Evolutionary conservation across 139 green algal species (phyloP).

Genomic region (Chlorella sp.): DNA sequence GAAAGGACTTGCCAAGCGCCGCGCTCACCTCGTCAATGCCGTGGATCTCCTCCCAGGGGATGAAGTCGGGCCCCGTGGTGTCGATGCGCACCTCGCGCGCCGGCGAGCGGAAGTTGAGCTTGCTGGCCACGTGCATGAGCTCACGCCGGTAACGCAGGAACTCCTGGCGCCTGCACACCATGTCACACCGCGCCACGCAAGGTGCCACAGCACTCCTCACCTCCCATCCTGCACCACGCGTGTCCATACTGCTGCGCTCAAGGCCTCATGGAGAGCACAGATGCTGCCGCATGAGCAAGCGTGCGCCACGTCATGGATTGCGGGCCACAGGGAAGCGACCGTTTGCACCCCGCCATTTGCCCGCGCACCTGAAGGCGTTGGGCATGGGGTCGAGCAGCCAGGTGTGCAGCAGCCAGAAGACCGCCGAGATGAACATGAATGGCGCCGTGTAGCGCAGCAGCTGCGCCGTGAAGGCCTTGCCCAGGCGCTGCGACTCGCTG

Average conservation of each 20-base stretch:
- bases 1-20: too few species aligned
- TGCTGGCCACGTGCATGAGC: conserved; percentile 46
- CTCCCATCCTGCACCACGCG: too few species aligned
- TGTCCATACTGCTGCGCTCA: too few species aligned
- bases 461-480: conserved; percentile 21
- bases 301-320: too few species aligned
- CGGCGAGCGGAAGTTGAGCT: conserved; percentile 53
- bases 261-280: too few species aligned
- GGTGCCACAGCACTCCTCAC: too few species aligned
- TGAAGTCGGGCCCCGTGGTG: conserved; percentile 41
- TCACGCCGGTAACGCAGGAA: conserved; percentile 41
- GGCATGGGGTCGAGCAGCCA: conserved; percentile 51
- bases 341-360: too few species aligned
- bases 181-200: too few species aligned
- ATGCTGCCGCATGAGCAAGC: too few species aligned
- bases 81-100: conserved; percentile 51
- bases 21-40: conserved; percentile 41
- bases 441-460: conserved; percentile 41
- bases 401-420: conserved; percentile 59
- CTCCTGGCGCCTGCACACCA: conserved; percentile 27
- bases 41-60: conserved; percentile 57
- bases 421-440: conserved; percentile 40
- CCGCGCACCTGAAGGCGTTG: conserved; percentile 33
- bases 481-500: conserved; percentile 17
- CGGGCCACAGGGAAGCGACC: too few species aligned